Conservation (phyloP, 176 grass and related monocot genomes). For the Phoenix roebelenii region DNA sequence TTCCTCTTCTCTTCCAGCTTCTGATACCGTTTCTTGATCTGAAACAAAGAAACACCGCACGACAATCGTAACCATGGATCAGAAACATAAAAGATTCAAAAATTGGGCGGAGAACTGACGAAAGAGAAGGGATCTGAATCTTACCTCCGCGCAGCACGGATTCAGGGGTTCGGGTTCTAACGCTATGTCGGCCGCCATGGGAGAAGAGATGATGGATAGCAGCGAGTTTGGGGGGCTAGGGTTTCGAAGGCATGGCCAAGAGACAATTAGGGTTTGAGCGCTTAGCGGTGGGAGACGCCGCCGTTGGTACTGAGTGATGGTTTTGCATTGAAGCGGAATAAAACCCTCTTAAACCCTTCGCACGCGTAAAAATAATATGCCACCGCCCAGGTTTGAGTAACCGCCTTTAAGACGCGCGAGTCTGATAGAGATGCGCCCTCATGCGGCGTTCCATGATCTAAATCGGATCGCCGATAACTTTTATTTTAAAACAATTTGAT, state of each 20-base stretch:
- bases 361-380: too few species aligned
- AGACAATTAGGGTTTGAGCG: too few species aligned
- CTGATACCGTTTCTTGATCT: constrained; percentile 65
- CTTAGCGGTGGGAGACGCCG: too few species aligned
- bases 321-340: too few species aligned
- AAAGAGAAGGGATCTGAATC: background rate
- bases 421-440: too few species aligned
- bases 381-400: too few species aligned
- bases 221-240: background rate
- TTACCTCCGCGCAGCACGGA: constrained; percentile 64
- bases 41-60: constrained; percentile 1
- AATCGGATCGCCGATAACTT: too few species aligned
- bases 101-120: background rate
- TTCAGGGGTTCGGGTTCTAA: constrained; percentile 15
- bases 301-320: too few species aligned
- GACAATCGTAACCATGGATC: constrained; percentile 1
- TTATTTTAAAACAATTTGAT: too few species aligned
- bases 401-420: too few species aligned
- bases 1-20: constrained; percentile 38
- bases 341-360: too few species aligned
- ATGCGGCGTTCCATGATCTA: too few species aligned
- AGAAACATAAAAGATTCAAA: background rate
- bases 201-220: constrained; percentile 5
- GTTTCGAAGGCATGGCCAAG: constrained; percentile 1
- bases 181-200: constrained; percentile 11